Evolutionary conservation across 345 rosid genomes (phyloP).

Genomic region (Euphorbia lathyris): DNA sequence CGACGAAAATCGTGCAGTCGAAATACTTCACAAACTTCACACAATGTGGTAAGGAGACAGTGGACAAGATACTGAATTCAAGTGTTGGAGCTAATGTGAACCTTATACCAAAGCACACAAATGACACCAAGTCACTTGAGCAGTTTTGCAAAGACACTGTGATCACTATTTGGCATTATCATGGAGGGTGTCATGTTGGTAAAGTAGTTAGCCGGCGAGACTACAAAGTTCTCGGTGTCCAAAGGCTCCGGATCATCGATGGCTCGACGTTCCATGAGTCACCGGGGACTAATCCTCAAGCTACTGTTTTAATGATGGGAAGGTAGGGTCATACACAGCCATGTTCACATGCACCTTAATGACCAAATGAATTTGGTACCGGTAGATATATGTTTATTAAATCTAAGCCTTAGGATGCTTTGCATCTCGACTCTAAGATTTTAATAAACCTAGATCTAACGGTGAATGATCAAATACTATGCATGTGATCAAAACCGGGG

Average conservation of each 20-base stretch:
- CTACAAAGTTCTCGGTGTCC: constrained; percentile 59
- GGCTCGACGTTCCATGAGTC: constrained; percentile 74
- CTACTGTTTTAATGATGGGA: constrained; percentile 96
- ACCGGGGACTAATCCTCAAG: constrained; percentile 99
- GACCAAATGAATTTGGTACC: too few relatives aligned
- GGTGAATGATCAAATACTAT: too few relatives aligned
- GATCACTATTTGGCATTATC: constrained; percentile 96
- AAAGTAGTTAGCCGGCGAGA: constrained; percentile 63
- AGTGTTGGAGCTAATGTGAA: constrained; percentile 77
- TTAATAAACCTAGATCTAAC: too few relatives aligned
- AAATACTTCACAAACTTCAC: constrained; percentile 60
- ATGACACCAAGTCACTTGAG: constrained; percentile 80
- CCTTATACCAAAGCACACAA: constrained; percentile 63
- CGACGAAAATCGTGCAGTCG: constrained; percentile 58
- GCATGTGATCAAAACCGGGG: too few relatives aligned
- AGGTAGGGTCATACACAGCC: constrained; percentile 74
- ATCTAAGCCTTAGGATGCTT: too few relatives aligned
- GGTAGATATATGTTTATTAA: too few relatives aligned
- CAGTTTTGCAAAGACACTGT: constrained; percentile 97
- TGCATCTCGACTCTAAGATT: too few relatives aligned
- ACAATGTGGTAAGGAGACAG: constrained; percentile 40
- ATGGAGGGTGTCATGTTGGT: constrained; percentile 88
- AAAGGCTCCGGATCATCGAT: constrained; percentile 73
- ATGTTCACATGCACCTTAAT: too few relatives aligned
- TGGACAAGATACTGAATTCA: constrained; percentile 61